Conservation (phyloP, 352 stramenopile genomes). For the Globisporangium cederbergense region DNA sequence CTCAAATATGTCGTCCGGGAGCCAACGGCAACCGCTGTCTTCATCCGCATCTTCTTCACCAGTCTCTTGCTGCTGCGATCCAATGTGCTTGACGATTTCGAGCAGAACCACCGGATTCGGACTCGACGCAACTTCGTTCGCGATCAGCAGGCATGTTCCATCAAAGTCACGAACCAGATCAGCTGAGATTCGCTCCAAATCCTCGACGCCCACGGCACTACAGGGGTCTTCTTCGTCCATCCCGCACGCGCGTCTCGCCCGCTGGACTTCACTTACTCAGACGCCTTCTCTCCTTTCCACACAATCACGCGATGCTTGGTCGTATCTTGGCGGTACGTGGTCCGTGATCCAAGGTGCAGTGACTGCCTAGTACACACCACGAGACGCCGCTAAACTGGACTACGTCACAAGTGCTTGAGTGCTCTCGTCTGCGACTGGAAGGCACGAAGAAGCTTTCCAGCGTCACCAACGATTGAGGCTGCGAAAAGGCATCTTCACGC, state of each 20-base stretch:
- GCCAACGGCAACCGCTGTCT: conserved; percentile 12
- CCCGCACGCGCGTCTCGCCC: not conserved
- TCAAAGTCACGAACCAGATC: conserved; percentile 58
- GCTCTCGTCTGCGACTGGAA: conserved; percentile 8
- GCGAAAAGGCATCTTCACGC: conserved; percentile 6
- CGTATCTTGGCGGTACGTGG: not conserved
- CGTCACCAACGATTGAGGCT: conserved; percentile 6
- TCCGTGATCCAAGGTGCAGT: not conserved
- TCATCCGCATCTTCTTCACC: not conserved
- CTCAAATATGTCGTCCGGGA: conserved; percentile 27
- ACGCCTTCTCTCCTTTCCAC: not conserved
- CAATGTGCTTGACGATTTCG: conserved; percentile 23
- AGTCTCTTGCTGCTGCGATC: not conserved
- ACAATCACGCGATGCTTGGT: not conserved
- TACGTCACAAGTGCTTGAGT: not conserved
- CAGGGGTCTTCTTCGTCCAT: conserved; percentile 17
- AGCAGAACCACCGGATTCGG: conserved; percentile 32
- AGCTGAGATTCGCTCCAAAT: conserved; percentile 23
- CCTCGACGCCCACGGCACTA: conserved; percentile 7
- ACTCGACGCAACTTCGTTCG: conserved; percentile 30
- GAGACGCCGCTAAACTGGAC: not conserved
- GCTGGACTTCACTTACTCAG: not conserved
- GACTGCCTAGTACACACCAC: not conserved
- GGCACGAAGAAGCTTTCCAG: not conserved
- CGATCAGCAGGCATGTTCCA: conserved; percentile 34